Base-by-base conservation (phyloP, 192 early-diverging fungal genomes). In the Kickxella alabastrina region DNA sequence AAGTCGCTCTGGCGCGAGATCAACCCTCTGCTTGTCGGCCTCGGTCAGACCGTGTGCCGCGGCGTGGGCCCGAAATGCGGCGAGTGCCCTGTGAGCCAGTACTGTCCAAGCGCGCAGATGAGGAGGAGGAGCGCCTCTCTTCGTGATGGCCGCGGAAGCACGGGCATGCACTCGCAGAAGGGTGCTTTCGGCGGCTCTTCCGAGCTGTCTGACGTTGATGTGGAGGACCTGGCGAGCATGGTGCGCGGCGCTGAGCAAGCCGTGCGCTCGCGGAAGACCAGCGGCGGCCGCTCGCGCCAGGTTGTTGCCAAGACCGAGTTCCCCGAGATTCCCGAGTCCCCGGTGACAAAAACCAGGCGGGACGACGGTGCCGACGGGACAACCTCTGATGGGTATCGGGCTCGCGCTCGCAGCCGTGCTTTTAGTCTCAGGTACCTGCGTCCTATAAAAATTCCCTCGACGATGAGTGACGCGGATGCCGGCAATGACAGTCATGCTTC, bases 21-120 rank as follows among this genome's bases (percentile, higher is more conserved):
- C 59, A 98, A 98, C 69, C 81, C 83, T 17, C 59, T 94, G 15
- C 58, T 98, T 9, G 95, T 98, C 26, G 95, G 95, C 2, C 92
- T 90, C 65, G 95, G 95, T 13, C 95, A 98, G 65, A 82, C 77
- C 3, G 52, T 83, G 24, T 98, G 95, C 54, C 59, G 78, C 10
- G 88, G 85, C 1, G 65, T 86, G 3, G 78, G 75, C 6, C 95
- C 95, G 3, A 73, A 62, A 15, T 98, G 95, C 68, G 62, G 57
- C 12, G 68, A 71, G 26, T 98, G 95, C 45, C 95, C 95, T 10
- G 90, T 93, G 10, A 62, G 46, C 21, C 77, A 85, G 28, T 58
- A 63, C 23, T 95, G 92, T 61, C 83, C 85, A 13, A 75, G 65
- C 38, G 55, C 64, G 10, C 53, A 61, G 29, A 24, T 42, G 12